Evolutionary conservation across 345 rosid genomes (phyloP), one percentile per base, ranked within the genome.

Genomic region (Leavenworthia alabamica): DNA sequence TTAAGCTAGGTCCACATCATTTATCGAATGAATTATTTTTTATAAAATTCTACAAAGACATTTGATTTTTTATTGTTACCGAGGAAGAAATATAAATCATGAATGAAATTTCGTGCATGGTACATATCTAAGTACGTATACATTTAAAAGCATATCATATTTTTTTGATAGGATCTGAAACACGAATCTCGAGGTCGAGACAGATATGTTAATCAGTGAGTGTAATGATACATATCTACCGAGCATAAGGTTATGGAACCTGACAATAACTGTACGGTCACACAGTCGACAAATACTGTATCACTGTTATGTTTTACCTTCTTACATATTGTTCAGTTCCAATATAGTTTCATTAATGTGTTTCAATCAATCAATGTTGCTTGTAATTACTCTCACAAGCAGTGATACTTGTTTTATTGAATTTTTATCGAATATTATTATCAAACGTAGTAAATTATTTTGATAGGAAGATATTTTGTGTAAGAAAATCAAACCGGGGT

Each of bases 241-340:
- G 74, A 13, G 74, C 68, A 54, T 62, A 43, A 47, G 45, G 57
- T 62, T 62, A 62, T 70, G 74, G 74, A 70, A 57, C 29, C 74
- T 70, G 68, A 70, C 64, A 37, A 7, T 45, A 27, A 53, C 20
- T 62, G 74, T 70, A 70, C 74, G 74, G 74, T 29, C 51, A 7
- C 27, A 36, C 15, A 22, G 37, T 62, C 74, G 74, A 70, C 68
- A 55, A 19, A 28, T 39, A 70, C 62, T 53, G 67, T 19, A 42
- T 13, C 29, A 32, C 45, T 52, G 20, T 32, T 32, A 36, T 7
- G 40, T 53, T 53, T 60, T 12, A 54, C 68, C 51, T 62, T 62
- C 39, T 68, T 62, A 54, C 68, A 9, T 55, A 54, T 70, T 29
- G 43, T 54, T 70, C 44, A 5, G 3, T 47, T 60, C 73, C 73